Evolutionary conservation across 1,284 basidiomycete species (phyloP).

Genomic region (Ceratobasidium sp.): DNA sequence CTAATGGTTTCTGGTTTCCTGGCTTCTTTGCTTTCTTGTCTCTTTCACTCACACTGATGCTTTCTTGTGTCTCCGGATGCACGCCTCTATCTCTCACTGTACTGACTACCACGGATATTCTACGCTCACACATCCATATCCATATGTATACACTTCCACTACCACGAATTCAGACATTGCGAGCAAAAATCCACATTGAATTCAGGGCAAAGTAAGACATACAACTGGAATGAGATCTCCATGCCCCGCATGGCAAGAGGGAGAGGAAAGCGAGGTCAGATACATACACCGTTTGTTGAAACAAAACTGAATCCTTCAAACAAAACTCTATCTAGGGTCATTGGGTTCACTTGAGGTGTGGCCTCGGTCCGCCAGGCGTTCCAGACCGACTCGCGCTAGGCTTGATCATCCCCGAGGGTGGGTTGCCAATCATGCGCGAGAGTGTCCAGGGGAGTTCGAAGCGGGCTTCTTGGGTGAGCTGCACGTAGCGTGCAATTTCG

Average conservation of each 20-base stretch:
- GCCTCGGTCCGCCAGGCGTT: constrained; percentile 15
- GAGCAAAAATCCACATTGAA: not conserved
- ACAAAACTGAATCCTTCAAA: too few relatives aligned
- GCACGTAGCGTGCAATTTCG: constrained; percentile 85
- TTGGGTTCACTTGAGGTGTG: not conserved
- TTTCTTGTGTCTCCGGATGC: too few relatives aligned
- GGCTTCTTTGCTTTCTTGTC: not conserved
- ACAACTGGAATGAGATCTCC: not conserved
- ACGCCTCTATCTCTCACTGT: too few relatives aligned
- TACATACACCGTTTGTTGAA: too few relatives aligned
- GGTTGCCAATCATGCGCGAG: constrained; percentile 70
- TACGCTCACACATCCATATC: not conserved
- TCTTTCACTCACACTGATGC: not conserved
- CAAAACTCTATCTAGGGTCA: not conserved
- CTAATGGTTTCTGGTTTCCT: too few relatives aligned
- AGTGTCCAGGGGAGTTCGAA: constrained; percentile 79
- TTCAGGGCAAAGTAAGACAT: not conserved
- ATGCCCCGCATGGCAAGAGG: not conserved
- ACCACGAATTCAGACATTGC: not conserved
- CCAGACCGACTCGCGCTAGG: not conserved
- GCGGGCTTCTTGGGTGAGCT: constrained; percentile 64
- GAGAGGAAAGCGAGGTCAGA: not conserved
- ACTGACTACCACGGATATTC: too few relatives aligned
- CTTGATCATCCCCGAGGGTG: constrained; percentile 65
- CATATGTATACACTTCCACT: not conserved